phyloP scores from a whole-genome alignment of 495 filamentous ascomycete species.

The Penicillium riverlandense region DNA sequence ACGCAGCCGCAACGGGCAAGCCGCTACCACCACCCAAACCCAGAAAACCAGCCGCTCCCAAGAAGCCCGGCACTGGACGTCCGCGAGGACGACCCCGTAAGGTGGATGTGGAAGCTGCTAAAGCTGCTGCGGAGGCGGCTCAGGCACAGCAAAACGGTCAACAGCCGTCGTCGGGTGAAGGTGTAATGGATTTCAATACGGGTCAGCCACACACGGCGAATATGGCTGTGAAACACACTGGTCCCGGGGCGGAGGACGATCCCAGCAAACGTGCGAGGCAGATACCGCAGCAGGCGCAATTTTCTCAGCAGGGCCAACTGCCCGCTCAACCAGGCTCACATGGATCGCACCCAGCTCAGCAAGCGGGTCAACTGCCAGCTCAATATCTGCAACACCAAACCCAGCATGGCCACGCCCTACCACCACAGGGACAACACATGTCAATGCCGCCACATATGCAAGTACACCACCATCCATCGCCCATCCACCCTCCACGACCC shows the following conservation, averaged over 20 bases:
- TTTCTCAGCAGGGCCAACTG: slow-evolving; percentile 1
- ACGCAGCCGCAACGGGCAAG: slow-evolving; percentile 17
- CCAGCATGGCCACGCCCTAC: slow-evolving; percentile 6
- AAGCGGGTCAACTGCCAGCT: background rate
- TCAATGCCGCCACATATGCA: slow-evolving; percentile 19
- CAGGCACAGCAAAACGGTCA: background rate
- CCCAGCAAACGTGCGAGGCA: slow-evolving; percentile 25
- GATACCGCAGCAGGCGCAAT: slow-evolving; percentile 19
- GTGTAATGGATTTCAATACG: too few species aligned
- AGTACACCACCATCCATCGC: slow-evolving; percentile 19
- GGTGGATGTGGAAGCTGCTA: slow-evolving; percentile 28
- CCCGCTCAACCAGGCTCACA: slow-evolving; percentile 2
- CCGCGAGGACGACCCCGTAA: slow-evolving; percentile 35
- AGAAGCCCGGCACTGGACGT: slow-evolving; percentile 25
- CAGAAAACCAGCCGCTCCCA: slow-evolving; percentile 11
- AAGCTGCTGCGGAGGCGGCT: slow-evolving; percentile 19
- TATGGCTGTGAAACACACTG: slow-evolving; percentile 17
- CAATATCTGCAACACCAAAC: slow-evolving; percentile 8
- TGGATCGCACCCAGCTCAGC: background rate
- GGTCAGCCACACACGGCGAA: slow-evolving; percentile 3
- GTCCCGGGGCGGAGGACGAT: slow-evolving; percentile 20
- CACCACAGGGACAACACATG: slow-evolving; percentile 9
- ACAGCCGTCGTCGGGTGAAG: too few species aligned
- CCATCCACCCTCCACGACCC: slow-evolving; percentile 9
- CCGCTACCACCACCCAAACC: slow-evolving; percentile 16